These are phyloP conservation scores for Strobilomyces echinocephalus DNA, from an alignment of 768 basidiomycete species.

Conservation along the genomic window DNA sequence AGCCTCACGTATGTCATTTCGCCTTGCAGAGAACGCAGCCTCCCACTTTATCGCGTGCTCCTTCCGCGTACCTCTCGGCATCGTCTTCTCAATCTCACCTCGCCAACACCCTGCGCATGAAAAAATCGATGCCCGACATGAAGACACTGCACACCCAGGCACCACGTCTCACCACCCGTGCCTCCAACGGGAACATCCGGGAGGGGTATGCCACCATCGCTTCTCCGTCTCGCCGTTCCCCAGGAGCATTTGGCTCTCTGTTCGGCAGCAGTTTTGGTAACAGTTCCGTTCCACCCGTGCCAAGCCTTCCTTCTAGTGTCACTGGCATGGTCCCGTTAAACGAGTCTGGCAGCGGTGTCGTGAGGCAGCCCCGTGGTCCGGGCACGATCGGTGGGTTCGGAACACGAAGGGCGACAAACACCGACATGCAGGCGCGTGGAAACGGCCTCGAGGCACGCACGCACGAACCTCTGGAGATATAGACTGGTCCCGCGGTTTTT, in stretches of 20 bases:
- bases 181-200: slow-evolving; percentile 86
- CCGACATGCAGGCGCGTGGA: slow-evolving; percentile 48
- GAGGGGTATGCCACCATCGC: slow-evolving; percentile 84
- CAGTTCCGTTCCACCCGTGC: slow-evolving; percentile 66
- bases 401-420: slow-evolving; percentile 41
- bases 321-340: slow-evolving; percentile 32
- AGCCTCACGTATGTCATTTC: slow-evolving; percentile 12
- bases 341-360: slow-evolving; percentile 47
- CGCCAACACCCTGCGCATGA: slow-evolving; percentile 65
- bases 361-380: slow-evolving; percentile 84
- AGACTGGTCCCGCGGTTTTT: slow-evolving; percentile 13
- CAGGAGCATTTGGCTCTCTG: slow-evolving; percentile 65
- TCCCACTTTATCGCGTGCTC: slow-evolving; percentile 68
- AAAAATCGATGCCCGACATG: slow-evolving; percentile 99
- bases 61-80: slow-evolving; percentile 72
- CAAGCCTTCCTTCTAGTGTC: slow-evolving; percentile 61
- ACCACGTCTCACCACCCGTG: slow-evolving; percentile 71
- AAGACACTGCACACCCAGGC: slow-evolving; percentile 78
- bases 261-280: slow-evolving; percentile 48
- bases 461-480: slow-evolving; percentile 85
- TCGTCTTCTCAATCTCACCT: slow-evolving; percentile 41
- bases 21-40: slow-evolving; percentile 40
- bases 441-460: slow-evolving; percentile 75
- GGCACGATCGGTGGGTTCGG: slow-evolving; percentile 66
- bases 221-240: slow-evolving; percentile 72